Base-by-base conservation (phyloP, 768 basidiomycete genomes). In the Lactarius psammicola region DNA sequence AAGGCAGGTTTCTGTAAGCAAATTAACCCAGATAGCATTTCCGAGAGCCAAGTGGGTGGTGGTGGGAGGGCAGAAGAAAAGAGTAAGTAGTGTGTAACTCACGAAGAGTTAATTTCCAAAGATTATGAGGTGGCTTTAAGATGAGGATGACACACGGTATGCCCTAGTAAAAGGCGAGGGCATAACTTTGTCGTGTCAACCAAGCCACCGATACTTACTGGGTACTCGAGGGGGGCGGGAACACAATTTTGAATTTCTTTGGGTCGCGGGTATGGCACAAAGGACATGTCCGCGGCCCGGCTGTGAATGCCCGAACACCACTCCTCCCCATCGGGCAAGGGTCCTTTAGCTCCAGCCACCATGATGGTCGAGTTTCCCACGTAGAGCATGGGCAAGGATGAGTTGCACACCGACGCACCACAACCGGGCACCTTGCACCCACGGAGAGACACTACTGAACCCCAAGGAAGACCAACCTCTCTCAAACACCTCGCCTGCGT, bases 101-200 rank as follows among this genome's bases (percentile, higher is more conserved):
- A 65, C 64, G 59, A 70, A 63, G 68, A 64, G 69, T 63, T 34
- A 30, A 9, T 42, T 53, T 46, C 68, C 68, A 69, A 70, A 70
- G 63, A 69, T 66, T 65, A 55, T 0, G 4, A 17, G 53, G 69
- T 56, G 62, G 62, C 56, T 63, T 68, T 62, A 1, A 1, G 15
- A 8, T 1, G 55, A 56, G 23, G 78, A 77, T 75, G 75, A 73
- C 73, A 81, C 82, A 84, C 82, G 79, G 84, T 83, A 82, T 80
- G 80, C 83, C 83, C 83, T 84, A 84, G 84, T 84, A 84, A 84
- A 84, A 84, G 84, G 84, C 83, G 83, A 84, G 83, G 83, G 84
- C 80, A 80, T 82, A 82, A 79, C 82, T 6, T 20, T 17, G 23
- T 68, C 68, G 67, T 61, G 28, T 33, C 53, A 44, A 51, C 61